phyloP scores from a whole-genome alignment of 1,284 basidiomycete species.

The Uromyces viciae-fabae region DNA sequence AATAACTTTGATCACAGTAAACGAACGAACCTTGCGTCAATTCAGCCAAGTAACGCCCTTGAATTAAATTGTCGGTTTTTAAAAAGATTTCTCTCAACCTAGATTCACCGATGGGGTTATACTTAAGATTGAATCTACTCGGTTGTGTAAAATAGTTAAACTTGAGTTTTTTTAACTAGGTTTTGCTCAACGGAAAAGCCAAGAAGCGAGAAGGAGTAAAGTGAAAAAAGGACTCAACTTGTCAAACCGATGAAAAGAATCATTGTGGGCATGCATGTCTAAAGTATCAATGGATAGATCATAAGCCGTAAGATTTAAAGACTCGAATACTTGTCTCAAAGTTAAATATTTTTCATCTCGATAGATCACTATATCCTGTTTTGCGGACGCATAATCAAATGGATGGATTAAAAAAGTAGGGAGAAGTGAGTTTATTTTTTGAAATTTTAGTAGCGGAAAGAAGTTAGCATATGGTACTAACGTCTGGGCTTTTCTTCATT shows the following conservation, averaged over 20 bases:
- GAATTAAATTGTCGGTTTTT: constrained; percentile 92
- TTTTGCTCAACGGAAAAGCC: not conserved
- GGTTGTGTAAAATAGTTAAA: too few species aligned
- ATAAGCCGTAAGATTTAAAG: constrained; percentile 89
- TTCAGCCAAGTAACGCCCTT: constrained; percentile 91
- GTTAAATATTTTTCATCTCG: constrained; percentile 87
- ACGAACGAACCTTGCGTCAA: constrained; percentile 71
- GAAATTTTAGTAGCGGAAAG: not conserved
- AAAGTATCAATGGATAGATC: constrained; percentile 98
- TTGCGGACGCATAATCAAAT: not conserved
- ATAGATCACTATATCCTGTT: constrained; percentile 88
- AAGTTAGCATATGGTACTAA: constrained; percentile 42
- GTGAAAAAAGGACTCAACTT: constrained; percentile 74
- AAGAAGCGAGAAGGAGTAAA: not conserved
- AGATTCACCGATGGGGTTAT: constrained; percentile 92
- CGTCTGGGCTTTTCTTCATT: constrained; percentile 61
- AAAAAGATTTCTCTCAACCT: constrained; percentile 94
- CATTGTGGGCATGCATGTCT: constrained; percentile 98
- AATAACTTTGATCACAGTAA: constrained; percentile 44
- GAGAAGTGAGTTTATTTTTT: too few species aligned
- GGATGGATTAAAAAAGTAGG: too few species aligned
- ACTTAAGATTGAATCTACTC: constrained; percentile 59
- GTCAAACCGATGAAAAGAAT: constrained; percentile 95
- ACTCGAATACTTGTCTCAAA: constrained; percentile 88
- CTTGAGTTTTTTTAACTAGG: not conserved